Conservation (phyloP, 2,329 filamentous ascomycete species). For the Lachnellula hyalina region DNA sequence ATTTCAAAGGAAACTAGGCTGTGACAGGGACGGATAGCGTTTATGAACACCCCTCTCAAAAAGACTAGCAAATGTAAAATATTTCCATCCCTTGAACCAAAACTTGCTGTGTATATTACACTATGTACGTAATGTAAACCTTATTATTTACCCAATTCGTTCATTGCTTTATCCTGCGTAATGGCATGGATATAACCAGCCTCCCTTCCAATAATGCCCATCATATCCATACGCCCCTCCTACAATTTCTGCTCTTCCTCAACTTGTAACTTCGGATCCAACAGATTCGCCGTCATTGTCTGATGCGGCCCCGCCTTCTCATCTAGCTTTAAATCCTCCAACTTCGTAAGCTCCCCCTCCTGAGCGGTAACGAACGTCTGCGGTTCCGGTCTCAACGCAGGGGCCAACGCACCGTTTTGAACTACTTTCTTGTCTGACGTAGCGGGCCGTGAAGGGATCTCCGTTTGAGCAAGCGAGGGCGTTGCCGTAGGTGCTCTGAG, state of each 20-base stretch:
- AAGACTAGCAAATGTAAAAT: no score
- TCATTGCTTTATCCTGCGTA: no score
- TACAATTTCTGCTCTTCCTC: not conserved
- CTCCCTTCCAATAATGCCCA: not conserved
- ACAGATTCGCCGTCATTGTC: slow-evolving; percentile 8
- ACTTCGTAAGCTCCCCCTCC: slow-evolving; percentile 11
- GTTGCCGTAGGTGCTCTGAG: slow-evolving; percentile 12
- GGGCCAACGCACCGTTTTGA: slow-evolving; percentile 20
- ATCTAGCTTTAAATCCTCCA: slow-evolving; percentile 8
- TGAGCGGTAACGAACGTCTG: slow-evolving; percentile 20
- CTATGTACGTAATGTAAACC: no score
- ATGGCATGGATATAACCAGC: no score
- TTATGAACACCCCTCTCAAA: no score
- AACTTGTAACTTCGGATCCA: slow-evolving; percentile 13
- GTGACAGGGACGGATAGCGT: no score
- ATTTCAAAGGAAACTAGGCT: no score
- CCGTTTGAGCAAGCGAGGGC: not conserved
- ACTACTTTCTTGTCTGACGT: slow-evolving; percentile 4
- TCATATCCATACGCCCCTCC: not conserved
- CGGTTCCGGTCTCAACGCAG: slow-evolving; percentile 19
- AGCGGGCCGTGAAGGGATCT: not conserved
- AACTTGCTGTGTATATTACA: no score
- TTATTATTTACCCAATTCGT: no score
- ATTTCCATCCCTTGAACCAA: no score
- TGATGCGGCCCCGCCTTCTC: slow-evolving; percentile 15